Conservation (phyloP, 768 basidiomycete genomes). For the Rhodotorula sphaerocarpa region DNA sequence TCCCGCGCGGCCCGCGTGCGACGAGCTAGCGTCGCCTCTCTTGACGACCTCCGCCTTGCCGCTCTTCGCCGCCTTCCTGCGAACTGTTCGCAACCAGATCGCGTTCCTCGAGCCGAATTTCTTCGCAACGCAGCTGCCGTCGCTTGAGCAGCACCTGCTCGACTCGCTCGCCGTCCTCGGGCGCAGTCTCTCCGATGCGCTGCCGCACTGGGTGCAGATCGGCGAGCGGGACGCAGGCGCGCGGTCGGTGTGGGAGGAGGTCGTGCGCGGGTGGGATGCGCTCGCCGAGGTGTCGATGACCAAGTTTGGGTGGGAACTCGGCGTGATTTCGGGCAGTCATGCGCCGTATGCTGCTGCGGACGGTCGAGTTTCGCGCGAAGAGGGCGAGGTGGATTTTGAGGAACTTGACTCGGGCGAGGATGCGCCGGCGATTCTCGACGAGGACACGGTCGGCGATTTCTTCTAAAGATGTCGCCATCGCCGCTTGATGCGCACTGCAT, state of each 20-base stretch:
- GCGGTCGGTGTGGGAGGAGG: conserved; percentile 23
- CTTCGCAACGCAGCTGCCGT: conserved; percentile 32
- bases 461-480: too few species aligned
- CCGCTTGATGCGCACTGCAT: too few species aligned
- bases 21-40: neutral
- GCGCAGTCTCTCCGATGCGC: conserved; percentile 20
- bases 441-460: neutral
- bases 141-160: conserved; percentile 32
- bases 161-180: conserved; percentile 28
- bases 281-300: conserved; percentile 30
- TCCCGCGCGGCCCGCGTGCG: neutral
- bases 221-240: neutral
- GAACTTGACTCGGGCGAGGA: conserved; percentile 50
- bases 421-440: conserved; percentile 39
- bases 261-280: conserved; percentile 29
- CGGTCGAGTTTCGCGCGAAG: conserved; percentile 10
- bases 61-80: conserved; percentile 31
- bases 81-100: conserved; percentile 18
- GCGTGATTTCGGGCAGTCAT: conserved; percentile 26
- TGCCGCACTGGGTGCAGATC: conserved; percentile 1
- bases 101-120: conserved; percentile 32
- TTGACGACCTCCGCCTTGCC: conserved; percentile 14
- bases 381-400: conserved; percentile 40
- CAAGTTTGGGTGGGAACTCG: conserved; percentile 46
- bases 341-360: conserved; percentile 5